Evolutionary conservation across 1,139 yeast species (phyloP).

Genomic region (Spencermartinsiella ligniputridi): DNA sequence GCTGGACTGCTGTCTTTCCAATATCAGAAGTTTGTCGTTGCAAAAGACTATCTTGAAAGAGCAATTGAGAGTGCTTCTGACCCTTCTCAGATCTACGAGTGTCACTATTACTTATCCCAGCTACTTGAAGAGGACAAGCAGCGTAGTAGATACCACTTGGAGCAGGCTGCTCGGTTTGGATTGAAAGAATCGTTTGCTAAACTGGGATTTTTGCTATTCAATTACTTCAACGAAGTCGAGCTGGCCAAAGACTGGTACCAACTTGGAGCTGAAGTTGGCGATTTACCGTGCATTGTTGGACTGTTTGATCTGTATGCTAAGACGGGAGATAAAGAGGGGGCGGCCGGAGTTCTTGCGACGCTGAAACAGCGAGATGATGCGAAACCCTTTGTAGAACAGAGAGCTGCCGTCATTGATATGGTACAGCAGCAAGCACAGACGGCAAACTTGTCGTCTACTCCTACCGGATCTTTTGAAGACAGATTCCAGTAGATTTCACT

Average conservation of each 20-base stretch:
- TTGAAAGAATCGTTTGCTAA: constrained; percentile 70
- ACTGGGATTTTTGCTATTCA: constrained; percentile 71
- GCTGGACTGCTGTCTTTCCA: constrained; percentile 65
- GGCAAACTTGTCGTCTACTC: not conserved
- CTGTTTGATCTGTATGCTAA: constrained; percentile 50
- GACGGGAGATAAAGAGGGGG: constrained; percentile 10
- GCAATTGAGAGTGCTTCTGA: constrained; percentile 40
- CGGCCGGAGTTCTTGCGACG: not conserved
- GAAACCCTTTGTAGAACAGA: not conserved
- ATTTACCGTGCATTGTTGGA: constrained; percentile 63
- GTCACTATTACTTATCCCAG: constrained; percentile 77
- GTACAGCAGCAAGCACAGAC: not conserved
- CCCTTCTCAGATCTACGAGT: constrained; percentile 47
- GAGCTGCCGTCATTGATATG: not conserved
- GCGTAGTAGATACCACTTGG: constrained; percentile 61
- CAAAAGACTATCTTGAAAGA: constrained; percentile 57
- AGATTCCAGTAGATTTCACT: no score
- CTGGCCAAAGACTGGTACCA: constrained; percentile 82
- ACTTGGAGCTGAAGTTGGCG: constrained; percentile 65
- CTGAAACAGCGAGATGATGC: constrained; percentile 1
- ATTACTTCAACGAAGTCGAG: constrained; percentile 37
- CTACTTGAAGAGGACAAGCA: constrained; percentile 39
- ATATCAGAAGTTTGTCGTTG: constrained; percentile 35
- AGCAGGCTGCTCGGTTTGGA: constrained; percentile 71
- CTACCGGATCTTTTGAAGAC: not conserved